phyloP scores from a whole-genome alignment of 257 asterid genomes.

The Plantago elongata region DNA sequence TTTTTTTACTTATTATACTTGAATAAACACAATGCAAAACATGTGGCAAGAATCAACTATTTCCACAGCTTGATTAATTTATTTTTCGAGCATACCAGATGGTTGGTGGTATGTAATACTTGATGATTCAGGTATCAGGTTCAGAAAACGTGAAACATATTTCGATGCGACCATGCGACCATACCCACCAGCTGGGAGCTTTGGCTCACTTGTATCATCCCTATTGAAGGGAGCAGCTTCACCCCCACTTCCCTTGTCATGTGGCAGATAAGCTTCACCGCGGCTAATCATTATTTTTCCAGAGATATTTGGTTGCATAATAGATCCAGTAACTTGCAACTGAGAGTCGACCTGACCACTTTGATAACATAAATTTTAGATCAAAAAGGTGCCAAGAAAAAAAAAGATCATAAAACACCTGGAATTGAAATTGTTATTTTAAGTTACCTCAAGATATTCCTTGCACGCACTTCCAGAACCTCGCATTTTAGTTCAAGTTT shows the following conservation, averaged over 20 bases:
- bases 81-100: constrained; percentile 42
- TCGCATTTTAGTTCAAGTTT: constrained; percentile 94
- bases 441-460: constrained; percentile 74
- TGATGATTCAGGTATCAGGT: constrained; percentile 70
- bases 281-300: constrained; percentile 94
- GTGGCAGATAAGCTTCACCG: constrained; percentile 96
- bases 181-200: constrained; percentile 60
- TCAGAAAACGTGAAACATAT: constrained; percentile 87
- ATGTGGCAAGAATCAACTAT: not conserved
- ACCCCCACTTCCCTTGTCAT: constrained; percentile 92
- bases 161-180: constrained; percentile 85
- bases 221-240: constrained; percentile 66
- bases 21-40: not conserved
- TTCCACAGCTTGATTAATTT: constrained; percentile 10
- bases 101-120: no score
- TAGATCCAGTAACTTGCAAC: constrained; percentile 85
- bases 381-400: constrained; percentile 14
- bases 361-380: constrained; percentile 30
- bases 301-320: constrained; percentile 93
- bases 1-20: no score
- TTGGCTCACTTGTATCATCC: constrained; percentile 48
- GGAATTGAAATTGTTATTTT: constrained; percentile 6
- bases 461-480: constrained; percentile 91
- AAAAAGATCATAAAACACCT: constrained; percentile 5
- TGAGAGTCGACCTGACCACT: constrained; percentile 99